Evolutionary conservation across 2,329 filamentous ascomycete species (phyloP), one percentile per base, ranked within the genome.

Genomic region (Claviceps monticola): DNA sequence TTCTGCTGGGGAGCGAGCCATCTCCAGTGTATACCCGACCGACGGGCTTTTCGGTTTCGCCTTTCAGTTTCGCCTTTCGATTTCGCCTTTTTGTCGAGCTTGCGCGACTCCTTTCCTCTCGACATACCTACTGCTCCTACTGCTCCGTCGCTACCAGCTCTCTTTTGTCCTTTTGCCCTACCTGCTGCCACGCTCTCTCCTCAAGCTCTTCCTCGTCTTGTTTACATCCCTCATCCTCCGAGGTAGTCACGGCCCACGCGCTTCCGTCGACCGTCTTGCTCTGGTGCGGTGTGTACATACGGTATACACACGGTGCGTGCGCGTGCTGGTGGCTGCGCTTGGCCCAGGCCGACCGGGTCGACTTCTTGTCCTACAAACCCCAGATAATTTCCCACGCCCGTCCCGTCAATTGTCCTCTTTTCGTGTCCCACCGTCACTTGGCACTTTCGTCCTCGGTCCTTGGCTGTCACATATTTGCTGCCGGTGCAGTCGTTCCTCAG

Each of bases 301-400:
- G 29, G 29, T 34, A 21, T 39, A 39, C 17, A 21, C 34, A 39
- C 17, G 44, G 51, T 17, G 50, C 23, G 41, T 43, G 44, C 48
- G 51, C 50, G 51, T 48, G 55, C 43, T 51, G 51, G 54, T 54
- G 53, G 51, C 53, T 53, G 53, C 53, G 53, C 51, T 55, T 55
- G 51, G 51, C 46, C 42, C 49, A 54, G 54, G 53, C 53, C 46
- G 53, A 54, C 49, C 53, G 52, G 49, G 49, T 49, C 46, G 52
- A 41, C 53, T 51, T 48, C 41, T 55, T 56, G 56, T 59, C 56
- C 57, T 56, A 58, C 58, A 50, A 54, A 59, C 56, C 57, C 57
- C 58, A 58, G 58, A 59, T 54, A 50, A 56, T 59, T 54, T 59
- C 58, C 58, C 57, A 56, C 56, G 50, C 54, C 56, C 51, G 26